A percentile compares a stretch with the other conserved stretches of the same genome.
These are phyloP conservation scores for Naganishia antarctica DNA, from an alignment of 768 basidiomycete genomes.

Conservation along the genomic window DNA sequence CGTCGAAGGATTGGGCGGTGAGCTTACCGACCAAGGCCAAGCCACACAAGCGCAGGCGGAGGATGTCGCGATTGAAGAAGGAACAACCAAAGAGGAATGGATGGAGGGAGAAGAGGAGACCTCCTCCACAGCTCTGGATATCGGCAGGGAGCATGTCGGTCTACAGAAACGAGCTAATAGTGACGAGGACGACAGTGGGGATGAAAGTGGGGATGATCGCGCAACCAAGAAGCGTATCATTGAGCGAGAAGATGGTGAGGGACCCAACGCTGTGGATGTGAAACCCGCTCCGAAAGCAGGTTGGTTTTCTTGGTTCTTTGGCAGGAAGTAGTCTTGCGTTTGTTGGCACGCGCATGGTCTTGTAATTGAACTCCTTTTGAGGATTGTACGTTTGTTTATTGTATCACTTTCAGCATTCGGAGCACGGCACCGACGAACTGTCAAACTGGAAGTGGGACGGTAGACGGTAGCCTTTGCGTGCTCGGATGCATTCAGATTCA, in stretches of 20 bases:
- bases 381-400: too few relatives aligned
- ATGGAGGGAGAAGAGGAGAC: background rate
- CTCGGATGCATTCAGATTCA: too few relatives aligned
- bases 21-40: background rate
- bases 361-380: too few relatives aligned
- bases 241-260: slow-evolving; percentile 23
- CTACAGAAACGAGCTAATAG: too few relatives aligned
- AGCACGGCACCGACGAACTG: too few relatives aligned
- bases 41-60: background rate
- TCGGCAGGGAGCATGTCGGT: background rate
- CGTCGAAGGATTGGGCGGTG: too few relatives aligned
- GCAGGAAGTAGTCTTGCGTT: background rate
- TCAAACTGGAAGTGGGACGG: too few relatives aligned
- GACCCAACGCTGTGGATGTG: slow-evolving; percentile 11
- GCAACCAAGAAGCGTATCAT: slow-evolving; percentile 24
- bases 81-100: background rate
- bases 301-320: slow-evolving; percentile 20
- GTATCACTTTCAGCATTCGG: too few relatives aligned
- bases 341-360: background rate
- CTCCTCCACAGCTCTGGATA: background rate
- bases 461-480: too few relatives aligned
- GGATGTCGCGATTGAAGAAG: background rate
- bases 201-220: background rate
- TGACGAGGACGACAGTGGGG: background rate
- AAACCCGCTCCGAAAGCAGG: slow-evolving; percentile 6